Percentiles rank a stretch among this genome's conserved stretches.
These are phyloP conservation scores for Chlamydomonas sp. DNA, from an alignment of 139 green algal genomes.

Conservation along the genomic window DNA sequence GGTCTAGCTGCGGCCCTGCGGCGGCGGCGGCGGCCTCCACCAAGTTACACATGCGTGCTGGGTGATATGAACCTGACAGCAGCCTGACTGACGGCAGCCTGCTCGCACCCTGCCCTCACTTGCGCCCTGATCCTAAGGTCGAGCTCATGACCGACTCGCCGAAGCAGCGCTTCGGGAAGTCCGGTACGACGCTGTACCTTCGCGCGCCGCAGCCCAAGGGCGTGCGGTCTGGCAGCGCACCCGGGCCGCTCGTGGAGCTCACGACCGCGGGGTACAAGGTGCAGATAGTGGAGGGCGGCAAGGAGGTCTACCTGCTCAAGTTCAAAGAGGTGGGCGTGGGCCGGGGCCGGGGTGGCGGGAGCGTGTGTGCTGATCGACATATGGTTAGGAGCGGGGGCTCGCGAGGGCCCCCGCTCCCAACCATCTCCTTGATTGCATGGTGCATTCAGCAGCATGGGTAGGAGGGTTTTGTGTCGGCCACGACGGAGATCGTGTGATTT, in stretches of 20 bases:
- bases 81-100: conserved; percentile 1
- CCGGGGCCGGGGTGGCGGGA: too few species aligned
- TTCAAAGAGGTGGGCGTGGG: conserved; percentile 23
- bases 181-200: conserved; percentile 18
- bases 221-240: neutral
- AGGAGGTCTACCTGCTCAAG: conserved; percentile 26
- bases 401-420: too few species aligned
- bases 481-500: too few species aligned
- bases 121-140: too few species aligned
- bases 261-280: conserved; percentile 18
- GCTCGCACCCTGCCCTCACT: too few species aligned
- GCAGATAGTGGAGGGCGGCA: conserved; percentile 13
- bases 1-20: conserved; percentile 10
- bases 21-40: neutral
- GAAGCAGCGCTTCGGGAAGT: conserved; percentile 17
- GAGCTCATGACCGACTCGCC: conserved; percentile 8
- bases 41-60: neutral
- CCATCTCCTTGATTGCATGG: too few species aligned
- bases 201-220: conserved; percentile 7
- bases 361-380: too few species aligned
- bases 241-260: conserved; percentile 15
- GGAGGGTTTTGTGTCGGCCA: too few species aligned
- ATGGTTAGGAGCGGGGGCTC: too few species aligned
- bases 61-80: neutral
- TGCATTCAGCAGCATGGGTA: too few species aligned